A percentile compares a stretch with the other conserved stretches of the same genome.
Conservation (phyloP, 169 alveolate genomes). For the Pseudocohnilembus persalinus region DNA sequence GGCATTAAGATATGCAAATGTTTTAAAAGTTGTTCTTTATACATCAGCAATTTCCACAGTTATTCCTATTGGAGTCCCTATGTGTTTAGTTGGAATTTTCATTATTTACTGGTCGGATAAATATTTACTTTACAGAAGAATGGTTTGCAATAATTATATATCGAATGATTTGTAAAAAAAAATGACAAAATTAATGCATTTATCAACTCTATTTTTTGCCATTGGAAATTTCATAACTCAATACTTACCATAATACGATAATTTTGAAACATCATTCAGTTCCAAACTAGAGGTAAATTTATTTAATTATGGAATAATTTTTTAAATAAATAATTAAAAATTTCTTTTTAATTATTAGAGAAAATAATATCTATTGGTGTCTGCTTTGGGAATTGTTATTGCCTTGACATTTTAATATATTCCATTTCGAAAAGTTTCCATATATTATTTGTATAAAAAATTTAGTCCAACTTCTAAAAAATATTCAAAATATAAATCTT, state of each 20-base stretch:
- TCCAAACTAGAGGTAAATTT: not conserved
- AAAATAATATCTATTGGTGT: not conserved
- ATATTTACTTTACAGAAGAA: constrained; percentile 45
- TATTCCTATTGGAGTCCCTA: constrained; percentile 50
- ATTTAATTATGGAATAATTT: not conserved
- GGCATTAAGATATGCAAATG: constrained; percentile 62
- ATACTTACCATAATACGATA: not conserved
- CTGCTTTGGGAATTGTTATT: not conserved
- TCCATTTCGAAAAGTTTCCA: not conserved
- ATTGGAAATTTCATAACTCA: not conserved
- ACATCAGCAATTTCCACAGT: constrained; percentile 51
- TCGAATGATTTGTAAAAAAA: constrained; percentile 45
- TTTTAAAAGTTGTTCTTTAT: constrained; percentile 36
- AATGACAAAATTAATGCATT: constrained; percentile 30
- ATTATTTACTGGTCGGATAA: constrained; percentile 61
- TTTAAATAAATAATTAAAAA: too few relatives aligned
- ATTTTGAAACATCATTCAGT: not conserved
- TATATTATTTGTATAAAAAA: too few relatives aligned
- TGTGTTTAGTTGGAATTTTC: constrained; percentile 41
- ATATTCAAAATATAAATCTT: too few relatives aligned
- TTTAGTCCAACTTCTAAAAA: not conserved
- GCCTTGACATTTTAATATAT: not conserved
- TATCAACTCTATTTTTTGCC: not conserved
- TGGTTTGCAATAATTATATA: constrained; percentile 45
- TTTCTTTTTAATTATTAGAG: not conserved